Base-by-base conservation (phyloP, 495 filamentous ascomycete species). In the Cudoniella acicularis region DNA sequence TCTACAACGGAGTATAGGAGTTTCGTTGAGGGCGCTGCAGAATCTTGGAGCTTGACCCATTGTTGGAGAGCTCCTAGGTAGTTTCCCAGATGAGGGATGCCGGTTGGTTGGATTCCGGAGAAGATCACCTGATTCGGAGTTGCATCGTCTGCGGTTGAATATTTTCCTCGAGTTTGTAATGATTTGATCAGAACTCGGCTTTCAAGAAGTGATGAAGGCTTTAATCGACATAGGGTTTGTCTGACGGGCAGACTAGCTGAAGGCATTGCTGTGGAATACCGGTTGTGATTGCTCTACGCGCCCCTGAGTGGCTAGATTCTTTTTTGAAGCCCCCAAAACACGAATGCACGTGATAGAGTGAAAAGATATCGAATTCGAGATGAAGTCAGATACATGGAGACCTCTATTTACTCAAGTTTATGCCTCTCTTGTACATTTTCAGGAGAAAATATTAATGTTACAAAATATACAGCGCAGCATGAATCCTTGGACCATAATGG, bases 101-200 rank as follows among this genome's bases (percentile, higher is more conserved):
- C 94, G 3, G 94, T 98, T 17, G 94, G 95, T 67, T 98, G 94
- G 61, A 98, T 98, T 25, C 91, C 94, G 10, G 95, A 98, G 77
- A 98, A 98, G 60, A 98, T 77, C 25, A 86, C 73, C 45, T 75
- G 54, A 52, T 61, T 26, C 40, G 27, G 26, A 17, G 49, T 8
- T 18, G 49, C 22, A 10, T 40, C 11, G 13, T 4, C n/a, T 22
- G 25, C 6, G 25, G 42, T 30, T 16, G 30, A 36, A 36, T 36
- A 36, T 36, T 6, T 36, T 4, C 30, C 30, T 4, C 30, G 30
- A 36, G 30, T n/a, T n/a, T n/a, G n/a, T n/a, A n/a, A n/a, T n/a
- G 30, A 36, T 36, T 4, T 36, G 30, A 36, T 4, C 6, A 13
- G 13, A 13, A 13, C 13, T 36, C 6, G 13, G 30, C 6, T 4